A percentile compares a stretch with the other conserved stretches of the same genome.
phyloP scores from a whole-genome alignment of 495 filamentous ascomycete genomes.

The Penicillium subrubescens region DNA sequence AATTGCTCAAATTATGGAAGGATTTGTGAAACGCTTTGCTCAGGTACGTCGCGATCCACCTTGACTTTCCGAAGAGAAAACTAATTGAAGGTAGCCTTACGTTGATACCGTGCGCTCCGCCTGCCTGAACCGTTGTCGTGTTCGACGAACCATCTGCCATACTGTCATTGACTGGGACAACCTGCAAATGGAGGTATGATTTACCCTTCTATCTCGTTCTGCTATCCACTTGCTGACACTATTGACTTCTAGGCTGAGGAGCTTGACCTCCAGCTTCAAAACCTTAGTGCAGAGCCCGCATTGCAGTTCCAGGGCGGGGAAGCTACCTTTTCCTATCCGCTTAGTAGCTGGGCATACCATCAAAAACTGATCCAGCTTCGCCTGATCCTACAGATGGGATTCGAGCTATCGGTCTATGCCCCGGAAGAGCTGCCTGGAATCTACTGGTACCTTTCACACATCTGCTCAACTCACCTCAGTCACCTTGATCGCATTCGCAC shows the following conservation, averaged over 20 bases:
- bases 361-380: constrained; percentile 88
- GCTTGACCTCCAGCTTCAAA: constrained; percentile 71
- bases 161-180: constrained; percentile 80
- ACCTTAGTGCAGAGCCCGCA: constrained; percentile 63
- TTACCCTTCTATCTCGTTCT: too few relatives aligned
- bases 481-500: constrained; percentile 73
- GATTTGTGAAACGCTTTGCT: constrained; percentile 72
- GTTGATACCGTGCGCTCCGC: constrained; percentile 79
- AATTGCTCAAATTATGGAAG: constrained; percentile 75
- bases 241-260: constrained; percentile 59
- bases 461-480: constrained; percentile 49
- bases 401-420: constrained; percentile 89
- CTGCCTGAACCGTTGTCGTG: constrained; percentile 87
- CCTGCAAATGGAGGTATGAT: constrained; percentile 71
- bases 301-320: constrained; percentile 45
- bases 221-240: not conserved
- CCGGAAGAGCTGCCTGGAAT: constrained; percentile 84
- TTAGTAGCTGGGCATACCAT: constrained; percentile 86
- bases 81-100: constrained; percentile 58
- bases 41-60: constrained; percentile 40
- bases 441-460: constrained; percentile 74
- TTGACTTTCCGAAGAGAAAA: not conserved
- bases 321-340: constrained; percentile 64
- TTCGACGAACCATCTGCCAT: constrained; percentile 82
- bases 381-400: constrained; percentile 89